Evolutionary conservation across 441 rosid species (phyloP), one percentile per base, ranked within the genome.

Genomic region (Erysimum cheiri): DNA sequence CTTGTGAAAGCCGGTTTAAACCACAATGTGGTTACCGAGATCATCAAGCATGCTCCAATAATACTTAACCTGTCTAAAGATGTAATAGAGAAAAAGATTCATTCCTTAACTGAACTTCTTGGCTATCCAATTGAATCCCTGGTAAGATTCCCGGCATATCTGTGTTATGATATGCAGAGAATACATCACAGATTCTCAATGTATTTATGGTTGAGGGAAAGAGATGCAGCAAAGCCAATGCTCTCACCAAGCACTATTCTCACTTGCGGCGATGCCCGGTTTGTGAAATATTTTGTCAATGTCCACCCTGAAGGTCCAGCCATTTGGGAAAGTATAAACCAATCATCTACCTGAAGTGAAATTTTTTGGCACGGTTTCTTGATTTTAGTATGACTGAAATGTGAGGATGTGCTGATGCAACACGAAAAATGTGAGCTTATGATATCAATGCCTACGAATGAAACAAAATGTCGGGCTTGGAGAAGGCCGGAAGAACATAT

Each of bases 11-110:
- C 96, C 31, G 97, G 96, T 70, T 78, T 93, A 75, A 86, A 84
- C 80, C 59, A 31, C 64, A 75, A 83, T 59, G 64, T 63, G 17
- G 92, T 79, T 57, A 64, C 80, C 10, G 63, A 76, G 80, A 72
- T 93, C 15, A 78, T 88, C 40, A 92, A 70, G 77, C 88, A 72
- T 33, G 90, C 85, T 67, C 97, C 96, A 1, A 78, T 72, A 37
- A 81, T 87, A 57, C 93, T 87, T 70, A 92, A 88, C 87, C 90
- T 82, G 80, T 75, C 78, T n/a, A 90, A 81, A 79, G 87, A 87
- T 37, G 84, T 83, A 46, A 77, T 88, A 19, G 87, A 82, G 76
- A 86, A 69, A 83, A 92, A 92, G 85, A 84, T 92, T 46, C 77
- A 82, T 75, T 84, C 64, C 66, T 73, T 90, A 57, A 81, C 71